A percentile compares a stretch with the other conserved stretches of the same genome.
phyloP scores from a whole-genome alignment of 306 rosid species.

The Geum urbanum region DNA sequence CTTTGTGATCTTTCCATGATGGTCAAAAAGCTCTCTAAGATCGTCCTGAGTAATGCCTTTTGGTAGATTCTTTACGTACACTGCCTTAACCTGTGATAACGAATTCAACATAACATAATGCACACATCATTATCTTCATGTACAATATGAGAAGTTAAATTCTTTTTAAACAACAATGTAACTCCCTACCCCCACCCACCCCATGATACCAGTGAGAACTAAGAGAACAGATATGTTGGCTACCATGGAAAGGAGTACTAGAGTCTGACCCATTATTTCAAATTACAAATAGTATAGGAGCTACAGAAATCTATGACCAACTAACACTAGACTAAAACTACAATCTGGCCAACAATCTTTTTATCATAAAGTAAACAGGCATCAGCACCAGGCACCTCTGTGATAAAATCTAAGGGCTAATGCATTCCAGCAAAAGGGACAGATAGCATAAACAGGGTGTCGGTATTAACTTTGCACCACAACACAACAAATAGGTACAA shows the following conservation, averaged over 20 bases:
- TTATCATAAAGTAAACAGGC: not conserved
- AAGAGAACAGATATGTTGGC: conserved; percentile 10
- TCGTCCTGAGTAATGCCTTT: conserved; percentile 52
- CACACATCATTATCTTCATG: conserved; percentile 1
- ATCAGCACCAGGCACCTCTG: not conserved
- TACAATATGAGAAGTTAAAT: not conserved
- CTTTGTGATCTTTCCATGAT: conserved; percentile 67
- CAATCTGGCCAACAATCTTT: not conserved
- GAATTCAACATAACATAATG: conserved; percentile 7
- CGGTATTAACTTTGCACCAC: not conserved
- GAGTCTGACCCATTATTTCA: not conserved
- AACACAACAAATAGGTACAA: not conserved
- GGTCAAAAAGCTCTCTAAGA: conserved; percentile 47
- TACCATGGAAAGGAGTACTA: conserved; percentile 12
- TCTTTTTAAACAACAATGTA: no score
- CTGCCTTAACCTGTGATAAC: conserved; percentile 56
- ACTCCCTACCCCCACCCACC: no score
- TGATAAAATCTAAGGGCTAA: not conserved
- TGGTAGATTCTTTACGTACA: conserved; percentile 67
- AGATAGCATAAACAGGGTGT: not conserved
- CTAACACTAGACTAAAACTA: not conserved
- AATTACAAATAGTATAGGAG: not conserved
- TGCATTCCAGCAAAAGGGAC: not conserved
- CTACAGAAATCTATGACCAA: not conserved
- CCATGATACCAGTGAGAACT: conserved; percentile 2